These are phyloP conservation scores for Bertia moriformis DNA, from an alignment of 2,329 filamentous ascomycete genomes.

Conservation along the genomic window DNA sequence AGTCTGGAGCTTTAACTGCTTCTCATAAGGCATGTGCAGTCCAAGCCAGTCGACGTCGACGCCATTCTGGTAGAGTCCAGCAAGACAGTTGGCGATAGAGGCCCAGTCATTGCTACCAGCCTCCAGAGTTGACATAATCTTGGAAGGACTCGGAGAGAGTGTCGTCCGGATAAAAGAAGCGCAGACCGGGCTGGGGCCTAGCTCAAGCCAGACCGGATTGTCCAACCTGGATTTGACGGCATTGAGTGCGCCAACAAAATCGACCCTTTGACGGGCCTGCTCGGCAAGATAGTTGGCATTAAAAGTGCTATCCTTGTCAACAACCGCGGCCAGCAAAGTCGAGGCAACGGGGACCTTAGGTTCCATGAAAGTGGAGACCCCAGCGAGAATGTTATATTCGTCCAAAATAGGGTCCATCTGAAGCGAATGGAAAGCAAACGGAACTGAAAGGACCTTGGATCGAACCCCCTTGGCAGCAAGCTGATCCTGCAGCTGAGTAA, in stretches of 20 bases:
- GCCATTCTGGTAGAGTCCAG: conserved; percentile 3
- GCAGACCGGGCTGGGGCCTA: not conserved
- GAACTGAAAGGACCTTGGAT: not conserved
- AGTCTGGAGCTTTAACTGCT: conserved; percentile 6
- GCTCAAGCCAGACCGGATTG: not conserved
- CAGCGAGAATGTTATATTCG: too few relatives aligned
- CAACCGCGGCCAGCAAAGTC: not conserved
- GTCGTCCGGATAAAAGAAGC: not conserved
- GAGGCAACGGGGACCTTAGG: not conserved
- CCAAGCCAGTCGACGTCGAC: conserved; percentile 8
- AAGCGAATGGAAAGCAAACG: not conserved
- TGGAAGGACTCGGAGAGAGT: too few relatives aligned
- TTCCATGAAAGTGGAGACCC: conserved; percentile 1
- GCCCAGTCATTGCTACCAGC: conserved; percentile 4
- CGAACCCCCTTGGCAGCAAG: not conserved
- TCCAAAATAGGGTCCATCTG: not conserved
- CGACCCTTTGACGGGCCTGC: not conserved
- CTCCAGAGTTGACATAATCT: not conserved
- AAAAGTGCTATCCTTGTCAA: not conserved
- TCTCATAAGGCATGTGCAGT: conserved; percentile 8
- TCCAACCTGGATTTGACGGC: not conserved
- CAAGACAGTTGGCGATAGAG: conserved; percentile 4
- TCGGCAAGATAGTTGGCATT: not conserved
- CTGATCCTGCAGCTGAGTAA: not conserved
- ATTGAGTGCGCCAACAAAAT: not conserved